These are phyloP conservation scores for Naganishia sp. DNA, from an alignment of 1,284 basidiomycete species.

Conservation along the genomic window DNA sequence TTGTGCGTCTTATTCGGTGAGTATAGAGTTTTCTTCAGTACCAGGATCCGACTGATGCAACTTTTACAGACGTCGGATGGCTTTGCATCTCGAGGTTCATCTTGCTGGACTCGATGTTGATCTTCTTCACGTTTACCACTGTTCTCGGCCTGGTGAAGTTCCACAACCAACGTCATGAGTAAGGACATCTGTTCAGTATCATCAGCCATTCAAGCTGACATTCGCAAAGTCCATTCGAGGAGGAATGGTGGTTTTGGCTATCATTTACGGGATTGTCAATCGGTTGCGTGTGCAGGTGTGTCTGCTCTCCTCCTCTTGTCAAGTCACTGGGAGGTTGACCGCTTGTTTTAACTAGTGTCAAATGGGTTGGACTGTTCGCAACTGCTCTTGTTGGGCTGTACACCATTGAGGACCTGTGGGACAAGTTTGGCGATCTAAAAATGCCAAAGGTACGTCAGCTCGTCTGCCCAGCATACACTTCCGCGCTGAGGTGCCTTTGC, in stretches of 20 bases:
- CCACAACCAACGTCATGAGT: slow-evolving; percentile 92
- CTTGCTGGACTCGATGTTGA: slow-evolving; percentile 93
- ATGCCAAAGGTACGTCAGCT: slow-evolving; percentile 73
- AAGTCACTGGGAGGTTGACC: not conserved
- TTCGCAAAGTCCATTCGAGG: slow-evolving; percentile 71
- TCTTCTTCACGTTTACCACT: slow-evolving; percentile 97
- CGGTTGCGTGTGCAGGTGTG: slow-evolving; percentile 86
- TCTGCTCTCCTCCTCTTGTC: not conserved
- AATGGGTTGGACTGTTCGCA: slow-evolving; percentile 94
- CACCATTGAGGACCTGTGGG: slow-evolving; percentile 97
- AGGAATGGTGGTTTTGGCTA: slow-evolving; percentile 97
- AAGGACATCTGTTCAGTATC: slow-evolving; percentile 43
- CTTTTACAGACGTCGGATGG: slow-evolving; percentile 81
- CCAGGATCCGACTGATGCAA: not conserved
- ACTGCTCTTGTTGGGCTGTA: slow-evolving; percentile 93
- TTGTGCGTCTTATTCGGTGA: slow-evolving; percentile 88
- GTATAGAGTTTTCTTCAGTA: slow-evolving; percentile 43
- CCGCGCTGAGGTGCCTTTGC: slow-evolving; percentile 32
- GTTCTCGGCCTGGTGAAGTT: slow-evolving; percentile 95
- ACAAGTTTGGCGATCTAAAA: slow-evolving; percentile 92
- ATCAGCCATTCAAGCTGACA: not conserved
- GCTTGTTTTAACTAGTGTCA: slow-evolving; percentile 66
- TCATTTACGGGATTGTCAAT: slow-evolving; percentile 86
- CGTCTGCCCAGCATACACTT: not conserved
- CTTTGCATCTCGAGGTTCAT: slow-evolving; percentile 95